Evolutionary conservation across 441 rosid genomes (phyloP).

Genomic region (Erodium texanum): DNA sequence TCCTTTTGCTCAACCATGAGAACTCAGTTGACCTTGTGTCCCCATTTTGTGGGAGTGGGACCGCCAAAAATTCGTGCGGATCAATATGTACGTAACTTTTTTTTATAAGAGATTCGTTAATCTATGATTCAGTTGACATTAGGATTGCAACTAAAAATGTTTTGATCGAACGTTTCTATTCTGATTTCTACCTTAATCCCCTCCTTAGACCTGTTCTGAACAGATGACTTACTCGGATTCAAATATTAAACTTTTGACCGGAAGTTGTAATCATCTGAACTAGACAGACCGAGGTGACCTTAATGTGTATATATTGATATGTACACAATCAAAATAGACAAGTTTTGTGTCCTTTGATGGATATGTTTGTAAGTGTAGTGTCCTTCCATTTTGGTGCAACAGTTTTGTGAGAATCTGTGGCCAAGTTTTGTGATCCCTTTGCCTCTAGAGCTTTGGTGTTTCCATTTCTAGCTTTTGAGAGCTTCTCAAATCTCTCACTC

Average conservation of each 20-base stretch:
- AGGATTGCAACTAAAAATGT: too few species aligned
- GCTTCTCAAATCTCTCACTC: not conserved
- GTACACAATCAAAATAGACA: not conserved
- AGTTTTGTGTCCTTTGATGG: not conserved
- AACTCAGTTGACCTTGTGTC: not conserved
- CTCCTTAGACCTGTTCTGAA: too few species aligned
- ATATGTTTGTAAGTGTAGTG: not conserved
- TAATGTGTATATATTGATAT: too few species aligned
- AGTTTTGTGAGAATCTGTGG: not conserved
- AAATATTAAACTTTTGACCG: too few species aligned
- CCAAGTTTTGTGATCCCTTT: not conserved
- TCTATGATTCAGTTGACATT: too few species aligned
- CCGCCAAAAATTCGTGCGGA: not conserved
- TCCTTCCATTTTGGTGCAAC: not conserved
- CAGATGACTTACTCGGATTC: too few species aligned
- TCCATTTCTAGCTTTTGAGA: not conserved
- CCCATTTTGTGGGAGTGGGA: conserved; percentile 1
- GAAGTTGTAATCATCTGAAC: too few species aligned
- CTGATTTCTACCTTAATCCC: too few species aligned
- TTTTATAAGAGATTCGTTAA: too few species aligned
- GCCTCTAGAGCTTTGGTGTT: not conserved
- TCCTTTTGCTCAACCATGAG: not conserved
- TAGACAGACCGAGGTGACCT: too few species aligned
- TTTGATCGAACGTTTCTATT: too few species aligned
- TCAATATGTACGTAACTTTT: too few species aligned